Evolutionary conservation across 108 stramenopile genomes (phyloP).

Genomic region (Cyclostephanos tholiformis): DNA sequence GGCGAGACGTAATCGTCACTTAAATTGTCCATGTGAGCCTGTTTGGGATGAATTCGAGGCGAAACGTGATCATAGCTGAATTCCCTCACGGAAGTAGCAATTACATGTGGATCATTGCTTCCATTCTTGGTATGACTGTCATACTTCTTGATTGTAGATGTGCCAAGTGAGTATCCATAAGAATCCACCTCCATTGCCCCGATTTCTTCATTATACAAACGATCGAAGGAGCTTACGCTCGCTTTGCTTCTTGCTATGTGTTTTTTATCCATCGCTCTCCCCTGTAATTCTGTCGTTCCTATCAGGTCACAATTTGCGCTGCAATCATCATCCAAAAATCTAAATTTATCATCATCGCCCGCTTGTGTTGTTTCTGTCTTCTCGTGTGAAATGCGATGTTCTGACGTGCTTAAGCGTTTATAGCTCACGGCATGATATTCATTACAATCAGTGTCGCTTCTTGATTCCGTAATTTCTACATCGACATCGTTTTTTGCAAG

Average conservation of each 20-base stretch:
- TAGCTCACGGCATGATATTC: constrained; percentile 32
- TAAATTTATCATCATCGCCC: not conserved
- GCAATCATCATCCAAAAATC: constrained; percentile 8
- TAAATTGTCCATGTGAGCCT: not conserved
- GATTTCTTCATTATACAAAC: constrained; percentile 28
- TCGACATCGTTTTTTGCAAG: not conserved
- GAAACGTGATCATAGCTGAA: not conserved
- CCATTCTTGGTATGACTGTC: constrained; percentile 8
- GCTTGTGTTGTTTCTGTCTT: not conserved
- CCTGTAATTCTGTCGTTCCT: not conserved
- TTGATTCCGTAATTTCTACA: constrained; percentile 13
- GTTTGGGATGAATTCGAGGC: not conserved
- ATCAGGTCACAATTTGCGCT: constrained; percentile 9
- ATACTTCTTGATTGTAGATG: constrained; percentile 7
- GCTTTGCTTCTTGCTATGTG: not conserved
- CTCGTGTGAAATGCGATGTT: not conserved
- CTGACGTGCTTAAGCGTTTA: not conserved
- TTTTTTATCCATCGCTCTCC: not conserved
- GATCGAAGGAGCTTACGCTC: constrained; percentile 25
- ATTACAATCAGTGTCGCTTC: constrained; percentile 26
- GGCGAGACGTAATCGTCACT: not conserved
- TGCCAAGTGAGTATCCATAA: not conserved
- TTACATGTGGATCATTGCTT: not conserved
- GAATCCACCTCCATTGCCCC: constrained; percentile 7
- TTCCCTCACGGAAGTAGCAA: not conserved